Evolutionary conservation across 2,329 filamentous ascomycete species (phyloP), one percentile per base, ranked within the genome.

Genomic region (Beauveria sp.): DNA sequence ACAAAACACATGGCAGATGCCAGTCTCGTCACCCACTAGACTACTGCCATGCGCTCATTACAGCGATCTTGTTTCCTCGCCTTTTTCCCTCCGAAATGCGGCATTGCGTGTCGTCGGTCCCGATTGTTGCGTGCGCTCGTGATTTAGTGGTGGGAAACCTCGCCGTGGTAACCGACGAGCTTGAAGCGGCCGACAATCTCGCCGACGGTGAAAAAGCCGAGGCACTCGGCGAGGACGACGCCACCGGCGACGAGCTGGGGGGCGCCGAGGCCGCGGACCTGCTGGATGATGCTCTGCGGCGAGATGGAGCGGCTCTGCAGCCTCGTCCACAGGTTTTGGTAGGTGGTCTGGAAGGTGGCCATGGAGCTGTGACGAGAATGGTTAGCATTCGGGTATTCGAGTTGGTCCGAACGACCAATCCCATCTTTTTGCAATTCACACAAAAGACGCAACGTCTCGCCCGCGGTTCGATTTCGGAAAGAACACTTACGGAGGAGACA

Each of bases 101-200:
- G 14, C 34, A 37, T 5, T 37, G 34, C 12, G 34, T 16, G 34
- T 37, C 34, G 34, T 37, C 34, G 5, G 34, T 37, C 34, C 34
- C 34, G 34, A 34, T 14, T 37, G 12, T 37, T 14, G 12, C 2
- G 3, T 37, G 18, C 7, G 12, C 48, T 47, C 30, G 14, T 57
- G 7, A 56, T 68, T 79, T 80, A 85, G 77, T 85, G 84, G 75
- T 87, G 83, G 66, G 47, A 48, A 65, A 75, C 72, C 73, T 90
- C 85, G 72, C 90, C 89, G 76, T 84, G 84, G 84, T 99, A 99
- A 66, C 94, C 94, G 69, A 99, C 83, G 69, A 99, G 76, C 89
- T 99, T 97, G 80, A 94, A 86, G 72, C 92, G 85, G 70, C 94
- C 94, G 70, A 99, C 87, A 76, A 99, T 97, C 84, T 97, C 92